Evolutionary conservation across 108 stramenopile genomes (phyloP), one percentile per base, ranked within the genome.

Genomic region (Thalassiosira profunda): DNA sequence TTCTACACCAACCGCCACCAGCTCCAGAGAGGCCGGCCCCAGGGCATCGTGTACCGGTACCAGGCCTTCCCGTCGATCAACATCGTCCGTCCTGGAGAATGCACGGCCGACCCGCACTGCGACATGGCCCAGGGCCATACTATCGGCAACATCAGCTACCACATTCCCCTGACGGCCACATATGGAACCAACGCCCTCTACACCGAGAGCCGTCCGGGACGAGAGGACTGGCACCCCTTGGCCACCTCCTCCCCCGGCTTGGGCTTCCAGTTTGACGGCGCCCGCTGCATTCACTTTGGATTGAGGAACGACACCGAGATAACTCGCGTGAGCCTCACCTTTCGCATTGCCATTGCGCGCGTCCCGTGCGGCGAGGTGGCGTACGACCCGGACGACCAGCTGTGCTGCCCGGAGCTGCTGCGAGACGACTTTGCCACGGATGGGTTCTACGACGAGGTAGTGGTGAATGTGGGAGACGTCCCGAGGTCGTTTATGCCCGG

Each of bases 51-150:
- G 0, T 91, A 91, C 59, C 72, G 87, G 18, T 93, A 86, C 51
- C 92, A 93, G 70, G 84, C 77, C 7, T 93, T 90, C 48, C 92
- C 92, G 0, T 85, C 58, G 42, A 83, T 93, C 30, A 70, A 80
- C 14, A 80, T 90, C 15, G 60, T 85, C 33, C 61, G 79, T 8
- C 88, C 88, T 5, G 89, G 86, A 33, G 86, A 88, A 41, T 58
- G 81, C n/a, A 74, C 87, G 7, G 59, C 65, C 15, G 83, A 70
- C 9, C 89, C 89, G 12, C 87, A 84, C 29, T 90, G 89, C 58
- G 87, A 84, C 38, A 76, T 84, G 45, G 48, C 82, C 18, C 43
- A 79, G 31, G 92, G 92, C 15, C 79, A 88, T 46, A 70, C 63
- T 11, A 74, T 88, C 44, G 85, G 84, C 5, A 85, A 71, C 36